These are phyloP conservation scores for Blepharisma stoltei DNA, from an alignment of 73 alveolate genomes.

Conservation along the genomic window DNA sequence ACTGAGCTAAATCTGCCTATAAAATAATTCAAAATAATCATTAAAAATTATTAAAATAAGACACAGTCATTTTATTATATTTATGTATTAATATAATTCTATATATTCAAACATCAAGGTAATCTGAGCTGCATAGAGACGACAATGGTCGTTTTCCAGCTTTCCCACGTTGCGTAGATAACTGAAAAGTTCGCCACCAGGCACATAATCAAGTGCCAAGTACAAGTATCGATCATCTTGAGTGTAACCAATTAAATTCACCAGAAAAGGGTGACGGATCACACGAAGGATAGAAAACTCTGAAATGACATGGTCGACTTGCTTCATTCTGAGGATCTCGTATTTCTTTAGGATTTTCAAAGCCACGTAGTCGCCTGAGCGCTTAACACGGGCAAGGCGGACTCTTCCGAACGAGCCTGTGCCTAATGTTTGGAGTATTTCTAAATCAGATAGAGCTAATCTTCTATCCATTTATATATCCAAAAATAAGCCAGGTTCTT, in stretches of 20 bases:
- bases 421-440: slow-evolving; percentile 30
- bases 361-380: slow-evolving; percentile 51
- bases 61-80: too few species aligned
- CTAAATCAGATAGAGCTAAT: slow-evolving; percentile 26
- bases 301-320: slow-evolving; percentile 95
- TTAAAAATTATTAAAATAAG: too few species aligned
- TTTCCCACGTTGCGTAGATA: slow-evolving; percentile 80
- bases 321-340: slow-evolving; percentile 83
- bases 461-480: neutral
- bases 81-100: too few species aligned
- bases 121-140: slow-evolving; percentile 60
- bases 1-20: too few species aligned
- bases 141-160: slow-evolving; percentile 51
- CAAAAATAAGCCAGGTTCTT: too few species aligned
- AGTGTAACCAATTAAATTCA: slow-evolving; percentile 75
- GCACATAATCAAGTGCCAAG: slow-evolving; percentile 82
- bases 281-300: slow-evolving; percentile 91
- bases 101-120: slow-evolving; percentile 51
- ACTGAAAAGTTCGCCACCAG: slow-evolving; percentile 96
- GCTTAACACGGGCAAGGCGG: slow-evolving; percentile 73
- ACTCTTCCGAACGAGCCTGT: slow-evolving; percentile 92
- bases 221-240: slow-evolving; percentile 86
- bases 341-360: slow-evolving; percentile 93
- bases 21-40: too few species aligned
- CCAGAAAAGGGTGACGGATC: slow-evolving; percentile 95